Percentiles rank a stretch among this genome's conserved stretches.
These are phyloP conservation scores for Hanseniaspora clermontiae DNA, from an alignment of 805 yeast species.

Conservation along the genomic window DNA sequence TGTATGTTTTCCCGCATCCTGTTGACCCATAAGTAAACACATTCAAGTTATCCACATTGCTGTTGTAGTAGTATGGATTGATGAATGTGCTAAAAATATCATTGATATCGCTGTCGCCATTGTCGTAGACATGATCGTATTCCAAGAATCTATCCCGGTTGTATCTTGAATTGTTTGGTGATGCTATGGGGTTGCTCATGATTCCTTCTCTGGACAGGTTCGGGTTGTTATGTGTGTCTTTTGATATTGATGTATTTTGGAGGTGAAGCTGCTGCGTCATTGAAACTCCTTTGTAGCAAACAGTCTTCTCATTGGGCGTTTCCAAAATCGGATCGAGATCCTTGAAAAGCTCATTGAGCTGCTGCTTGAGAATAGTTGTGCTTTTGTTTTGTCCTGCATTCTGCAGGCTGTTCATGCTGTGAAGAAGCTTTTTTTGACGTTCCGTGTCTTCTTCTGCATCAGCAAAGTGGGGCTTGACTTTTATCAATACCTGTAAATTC, in stretches of 20 bases:
- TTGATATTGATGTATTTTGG: neutral
- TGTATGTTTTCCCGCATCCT: slow-evolving; percentile 94
- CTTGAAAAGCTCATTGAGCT: slow-evolving; percentile 10
- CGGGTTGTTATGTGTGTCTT: neutral
- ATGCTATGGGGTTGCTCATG: slow-evolving; percentile 13
- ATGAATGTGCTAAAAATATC: neutral
- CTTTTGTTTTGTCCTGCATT: neutral
- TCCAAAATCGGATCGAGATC: slow-evolving; percentile 11
- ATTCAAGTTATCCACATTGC: slow-evolving; percentile 45
- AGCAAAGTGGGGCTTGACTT: slow-evolving; percentile 8
- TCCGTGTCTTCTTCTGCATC: slow-evolving; percentile 6
- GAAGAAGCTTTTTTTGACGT: neutral
- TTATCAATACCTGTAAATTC: slow-evolving; percentile 6
- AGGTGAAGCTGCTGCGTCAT: slow-evolving; percentile 10
- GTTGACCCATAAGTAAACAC: slow-evolving; percentile 96
- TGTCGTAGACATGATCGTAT: slow-evolving; percentile 4
- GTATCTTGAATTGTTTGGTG: slow-evolving; percentile 11
- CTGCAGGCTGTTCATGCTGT: neutral
- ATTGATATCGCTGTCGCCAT: neutral
- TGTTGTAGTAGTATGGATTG: neutral
- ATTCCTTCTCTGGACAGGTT: slow-evolving; percentile 1
- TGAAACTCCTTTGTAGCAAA: slow-evolving; percentile 11
- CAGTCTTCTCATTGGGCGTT: neutral
- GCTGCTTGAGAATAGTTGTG: slow-evolving; percentile 7
- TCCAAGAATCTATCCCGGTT: slow-evolving; percentile 11